Percentiles rank a stretch among this genome's conserved stretches.
Evolutionary conservation across 1,139 yeast species (phyloP).

Genomic region (Blastobotrys indianensis): DNA sequence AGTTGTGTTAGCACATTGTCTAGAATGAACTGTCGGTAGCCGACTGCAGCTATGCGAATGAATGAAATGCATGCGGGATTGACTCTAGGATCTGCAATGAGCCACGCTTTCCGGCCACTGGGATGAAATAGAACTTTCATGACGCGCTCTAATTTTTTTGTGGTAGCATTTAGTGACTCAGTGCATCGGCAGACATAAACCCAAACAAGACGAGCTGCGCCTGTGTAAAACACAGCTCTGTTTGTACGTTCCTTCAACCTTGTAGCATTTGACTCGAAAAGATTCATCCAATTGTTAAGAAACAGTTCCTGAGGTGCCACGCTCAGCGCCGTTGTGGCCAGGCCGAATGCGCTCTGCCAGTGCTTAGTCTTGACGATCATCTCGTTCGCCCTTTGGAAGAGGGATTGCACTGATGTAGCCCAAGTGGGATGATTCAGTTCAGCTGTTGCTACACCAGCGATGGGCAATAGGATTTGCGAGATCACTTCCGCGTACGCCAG

Average conservation of each 20-base stretch:
- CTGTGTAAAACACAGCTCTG: slow-evolving; percentile 50
- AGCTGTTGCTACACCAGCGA: slow-evolving; percentile 83
- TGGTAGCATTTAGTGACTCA: slow-evolving; percentile 81
- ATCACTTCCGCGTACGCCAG: slow-evolving; percentile 84
- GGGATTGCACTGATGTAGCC: slow-evolving; percentile 69
- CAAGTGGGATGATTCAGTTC: slow-evolving; percentile 95
- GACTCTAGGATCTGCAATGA: slow-evolving; percentile 54
- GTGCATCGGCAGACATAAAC: slow-evolving; percentile 81
- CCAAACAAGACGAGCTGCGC: slow-evolving; percentile 76
- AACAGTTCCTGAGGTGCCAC: slow-evolving; percentile 80
- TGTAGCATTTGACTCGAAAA: slow-evolving; percentile 47
- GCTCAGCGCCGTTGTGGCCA: slow-evolving; percentile 68
- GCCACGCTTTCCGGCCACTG: slow-evolving; percentile 54
- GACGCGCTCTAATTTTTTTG: slow-evolving; percentile 57
- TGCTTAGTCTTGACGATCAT: slow-evolving; percentile 43
- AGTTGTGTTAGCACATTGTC: slow-evolving; percentile 67
- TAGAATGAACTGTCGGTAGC: slow-evolving; percentile 70
- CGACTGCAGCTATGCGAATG: slow-evolving; percentile 69
- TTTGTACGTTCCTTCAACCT: slow-evolving; percentile 43
- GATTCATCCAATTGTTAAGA: slow-evolving; percentile 62
- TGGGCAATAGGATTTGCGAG: slow-evolving; percentile 64
- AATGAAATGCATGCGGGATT: slow-evolving; percentile 65
- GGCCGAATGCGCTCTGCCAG: slow-evolving; percentile 68
- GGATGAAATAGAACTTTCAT: slow-evolving; percentile 49
- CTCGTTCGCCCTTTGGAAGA: slow-evolving; percentile 49